Evolutionary conservation across 495 filamentous ascomycete species (phyloP).

Genomic region (Aspergillus funiculosus): DNA sequence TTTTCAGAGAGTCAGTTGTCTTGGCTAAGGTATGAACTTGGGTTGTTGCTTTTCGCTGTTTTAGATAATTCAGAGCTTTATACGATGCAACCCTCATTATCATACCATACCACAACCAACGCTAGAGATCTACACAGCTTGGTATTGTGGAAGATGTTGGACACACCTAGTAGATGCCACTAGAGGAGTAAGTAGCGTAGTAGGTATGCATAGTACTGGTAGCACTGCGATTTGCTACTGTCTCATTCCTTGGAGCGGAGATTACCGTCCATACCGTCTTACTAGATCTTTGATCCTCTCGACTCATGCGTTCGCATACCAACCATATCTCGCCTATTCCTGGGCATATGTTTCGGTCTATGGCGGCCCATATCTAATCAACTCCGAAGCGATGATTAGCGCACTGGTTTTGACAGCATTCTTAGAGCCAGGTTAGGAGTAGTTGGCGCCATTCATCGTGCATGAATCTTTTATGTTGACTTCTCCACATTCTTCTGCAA

Average conservation of each 20-base stretch:
- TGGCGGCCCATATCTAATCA: not conserved
- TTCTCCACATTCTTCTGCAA: conserved; percentile 10
- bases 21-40: not conserved
- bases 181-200: no score
- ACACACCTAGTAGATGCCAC: no score
- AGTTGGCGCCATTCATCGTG: not conserved
- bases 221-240: no score
- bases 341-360: conserved; percentile 5
- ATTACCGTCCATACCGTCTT: not conserved
- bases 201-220: no score
- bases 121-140: not conserved
- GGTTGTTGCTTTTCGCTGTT: conserved; percentile 4
- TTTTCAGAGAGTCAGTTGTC: no score
- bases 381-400: conserved; percentile 3
- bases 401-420: conserved; percentile 10
- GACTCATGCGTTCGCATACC: not conserved
- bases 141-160: not conserved
- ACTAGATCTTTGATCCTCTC: no score
- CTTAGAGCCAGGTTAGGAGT: not conserved
- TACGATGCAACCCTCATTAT: conserved; percentile 3
- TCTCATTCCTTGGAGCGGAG: conserved; percentile 4
- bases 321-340: not conserved
- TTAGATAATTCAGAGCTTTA: conserved; percentile 8
- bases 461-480: conserved; percentile 1
- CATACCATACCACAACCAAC: not conserved